Base-by-base conservation (phyloP, 768 basidiomycete genomes). In the Gloeopeniophorella convolvens region DNA sequence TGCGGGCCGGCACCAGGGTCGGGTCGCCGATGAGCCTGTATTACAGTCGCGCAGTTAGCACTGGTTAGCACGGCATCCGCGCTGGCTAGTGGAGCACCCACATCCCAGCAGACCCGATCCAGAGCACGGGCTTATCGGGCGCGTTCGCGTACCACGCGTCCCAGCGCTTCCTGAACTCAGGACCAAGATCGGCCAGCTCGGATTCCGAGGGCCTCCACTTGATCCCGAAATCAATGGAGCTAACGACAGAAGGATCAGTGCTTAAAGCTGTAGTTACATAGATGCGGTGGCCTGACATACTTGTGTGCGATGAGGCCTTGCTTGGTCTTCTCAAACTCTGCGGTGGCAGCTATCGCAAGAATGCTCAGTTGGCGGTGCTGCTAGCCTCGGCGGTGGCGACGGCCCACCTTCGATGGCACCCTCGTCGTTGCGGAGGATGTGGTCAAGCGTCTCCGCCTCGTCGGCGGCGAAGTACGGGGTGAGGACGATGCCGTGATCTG, bases 121-220 rank as follows among this genome's bases (percentile, higher is more conserved):
- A 66, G 51, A 75, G 57, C 3, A 78, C 73, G 9, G 80, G 72
- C 57, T 82, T 83, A 58, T 83, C 83, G 0, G 75, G 74, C 2
- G 68, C 70, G 23, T 68, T 63, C 21, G 63, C 72, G 34, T 77
- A 83, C 60, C 74, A 77, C 11, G 64, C 60, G 6, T 71, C 63
- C 82, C 80, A 82, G 34, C 70, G 64, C 20, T 65, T 41, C 23
- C 68, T 59, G 57, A 83, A 83, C 5, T 61, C 69, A 7, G 75
- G 69, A 0, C 71, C 70, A 30, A 83, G 63, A n/a, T 68, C 68
- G 41, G 71, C 66, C 20, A 80, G 66, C 34, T 83, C 82, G 5
- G 68, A 66, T 3, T 57, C 56, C 13, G 63, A 72, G 3, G 82
- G 82, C 21, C 83, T 70, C 12, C 81, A 58, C 57, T 80, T 82